Conservation (phyloP, 2,329 filamentous ascomycete genomes). For the Neospermospora avenae region DNA sequence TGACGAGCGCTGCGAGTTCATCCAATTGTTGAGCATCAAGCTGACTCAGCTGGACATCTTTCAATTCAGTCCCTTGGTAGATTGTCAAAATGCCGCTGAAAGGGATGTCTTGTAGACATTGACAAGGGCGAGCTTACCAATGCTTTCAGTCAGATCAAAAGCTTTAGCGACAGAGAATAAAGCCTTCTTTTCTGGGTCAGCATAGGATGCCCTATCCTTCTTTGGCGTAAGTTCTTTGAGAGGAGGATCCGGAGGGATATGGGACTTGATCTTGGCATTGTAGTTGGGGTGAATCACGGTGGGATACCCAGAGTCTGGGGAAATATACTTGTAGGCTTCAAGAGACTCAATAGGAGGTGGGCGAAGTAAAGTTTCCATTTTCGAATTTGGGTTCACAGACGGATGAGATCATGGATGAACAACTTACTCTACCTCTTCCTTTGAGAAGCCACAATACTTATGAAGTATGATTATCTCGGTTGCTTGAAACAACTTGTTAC, state of each 20-base stretch:
- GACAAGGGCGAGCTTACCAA: slow-evolving; percentile 28
- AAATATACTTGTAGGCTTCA: slow-evolving; percentile 29
- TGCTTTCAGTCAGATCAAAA: slow-evolving; percentile 43
- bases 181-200: slow-evolving; percentile 44
- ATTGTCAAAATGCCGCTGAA: too few species aligned
- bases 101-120: neutral
- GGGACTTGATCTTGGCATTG: slow-evolving; percentile 24
- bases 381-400: neutral
- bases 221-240: slow-evolving; percentile 21
- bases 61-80: slow-evolving; percentile 29
- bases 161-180: slow-evolving; percentile 40
- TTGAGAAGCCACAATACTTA: too few species aligned
- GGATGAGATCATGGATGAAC: too few species aligned
- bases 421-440: too few species aligned
- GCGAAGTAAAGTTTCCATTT: slow-evolving; percentile 18
- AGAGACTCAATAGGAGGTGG: slow-evolving; percentile 19
- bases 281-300: slow-evolving; percentile 24
- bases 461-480: too few species aligned
- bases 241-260: slow-evolving; percentile 19
- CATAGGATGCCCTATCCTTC: slow-evolving; percentile 41
- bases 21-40: slow-evolving; percentile 28
- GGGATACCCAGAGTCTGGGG: slow-evolving; percentile 24
- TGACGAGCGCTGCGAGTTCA: slow-evolving; percentile 32
- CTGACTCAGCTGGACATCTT: slow-evolving; percentile 27
- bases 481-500: too few species aligned